Conservation (phyloP, 2,329 filamentous ascomycete genomes). For the Fusarium sp. region DNA sequence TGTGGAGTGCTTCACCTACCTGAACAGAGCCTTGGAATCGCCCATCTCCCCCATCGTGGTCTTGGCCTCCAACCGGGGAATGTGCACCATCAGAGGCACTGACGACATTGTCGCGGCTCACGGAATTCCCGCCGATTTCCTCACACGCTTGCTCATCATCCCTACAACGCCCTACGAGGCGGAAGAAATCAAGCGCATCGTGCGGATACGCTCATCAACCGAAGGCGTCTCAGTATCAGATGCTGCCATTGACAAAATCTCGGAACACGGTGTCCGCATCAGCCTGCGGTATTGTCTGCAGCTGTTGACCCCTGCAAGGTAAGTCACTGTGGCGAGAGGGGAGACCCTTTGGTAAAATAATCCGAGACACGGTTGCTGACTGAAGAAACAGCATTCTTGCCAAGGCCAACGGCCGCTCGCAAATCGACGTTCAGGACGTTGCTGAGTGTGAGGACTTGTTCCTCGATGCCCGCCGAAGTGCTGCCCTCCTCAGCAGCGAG, state of each 20-base stretch:
- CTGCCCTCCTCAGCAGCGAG: slow-evolving; percentile 71
- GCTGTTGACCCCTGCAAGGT: slow-evolving; percentile 85
- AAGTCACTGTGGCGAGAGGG: slow-evolving; percentile 43
- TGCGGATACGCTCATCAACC: slow-evolving; percentile 82
- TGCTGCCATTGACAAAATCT: slow-evolving; percentile 85
- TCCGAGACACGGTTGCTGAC: slow-evolving; percentile 48
- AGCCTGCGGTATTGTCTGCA: slow-evolving; percentile 94
- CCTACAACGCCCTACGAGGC: slow-evolving; percentile 90
- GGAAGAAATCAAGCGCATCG: slow-evolving; percentile 92
- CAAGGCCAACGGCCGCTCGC: slow-evolving; percentile 79
- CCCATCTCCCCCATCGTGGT: slow-evolving; percentile 96
- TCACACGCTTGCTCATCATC: slow-evolving; percentile 93
- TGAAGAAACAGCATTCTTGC: slow-evolving; percentile 76
- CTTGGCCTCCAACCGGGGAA: slow-evolving; percentile 94
- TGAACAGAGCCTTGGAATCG: slow-evolving; percentile 97
- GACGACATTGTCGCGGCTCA: slow-evolving; percentile 85
- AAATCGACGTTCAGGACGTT: slow-evolving; percentile 81
- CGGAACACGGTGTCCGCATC: slow-evolving; percentile 86
- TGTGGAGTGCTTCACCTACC: slow-evolving; percentile 98
- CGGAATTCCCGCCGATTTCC: slow-evolving; percentile 92
- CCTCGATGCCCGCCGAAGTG: slow-evolving; percentile 82
- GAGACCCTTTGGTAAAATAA: slow-evolving; percentile 15
- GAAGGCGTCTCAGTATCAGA: slow-evolving; percentile 84
- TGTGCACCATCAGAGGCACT: slow-evolving; percentile 90
- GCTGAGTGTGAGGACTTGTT: slow-evolving; percentile 85